phyloP scores from a whole-genome alignment of 257 asterid genomes.

The Solanum chiquidenum region DNA sequence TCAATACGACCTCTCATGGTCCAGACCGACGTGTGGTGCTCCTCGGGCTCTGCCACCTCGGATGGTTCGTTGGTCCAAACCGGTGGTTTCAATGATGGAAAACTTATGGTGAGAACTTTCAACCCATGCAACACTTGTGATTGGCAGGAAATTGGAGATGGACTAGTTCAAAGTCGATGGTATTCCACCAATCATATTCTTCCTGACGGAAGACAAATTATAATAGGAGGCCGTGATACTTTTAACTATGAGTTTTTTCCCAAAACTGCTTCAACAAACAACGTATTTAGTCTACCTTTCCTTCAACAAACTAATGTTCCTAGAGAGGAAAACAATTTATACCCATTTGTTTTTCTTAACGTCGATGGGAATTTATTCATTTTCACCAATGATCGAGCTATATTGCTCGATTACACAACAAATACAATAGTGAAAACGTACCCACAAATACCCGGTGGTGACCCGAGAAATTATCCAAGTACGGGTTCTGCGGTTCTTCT shows the following conservation, averaged over 20 bases:
- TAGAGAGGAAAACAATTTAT: slow-evolving; percentile 10
- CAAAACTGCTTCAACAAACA: neutral
- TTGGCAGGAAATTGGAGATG: slow-evolving; percentile 2
- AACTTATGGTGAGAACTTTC: neutral
- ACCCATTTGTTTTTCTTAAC: slow-evolving; percentile 18
- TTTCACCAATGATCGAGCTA: slow-evolving; percentile 11
- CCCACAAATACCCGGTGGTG: neutral
- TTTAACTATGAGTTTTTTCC: slow-evolving; percentile 19
- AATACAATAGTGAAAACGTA: neutral
- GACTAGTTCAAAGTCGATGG: slow-evolving; percentile 14
- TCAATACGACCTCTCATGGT: slow-evolving; percentile 34
- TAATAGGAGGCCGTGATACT: slow-evolving; percentile 9
- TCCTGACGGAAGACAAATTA: slow-evolving; percentile 11
- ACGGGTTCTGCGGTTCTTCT: neutral
- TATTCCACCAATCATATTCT: slow-evolving; percentile 15
- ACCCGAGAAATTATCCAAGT: neutral
- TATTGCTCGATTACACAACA: slow-evolving; percentile 20
- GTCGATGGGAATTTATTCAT: slow-evolving; percentile 1
- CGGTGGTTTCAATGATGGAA: slow-evolving; percentile 34
- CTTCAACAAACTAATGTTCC: slow-evolving; percentile 8
- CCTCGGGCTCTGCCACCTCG: slow-evolving; percentile 29
- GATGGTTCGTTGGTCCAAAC: slow-evolving; percentile 36
- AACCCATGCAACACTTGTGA: slow-evolving; percentile 5
- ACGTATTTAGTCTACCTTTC: neutral
- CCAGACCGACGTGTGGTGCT: slow-evolving; percentile 41